Evolutionary conservation across 257 asterid genomes (phyloP), one percentile per base, ranked within the genome.

Genomic region (Coffea eugenioides): DNA sequence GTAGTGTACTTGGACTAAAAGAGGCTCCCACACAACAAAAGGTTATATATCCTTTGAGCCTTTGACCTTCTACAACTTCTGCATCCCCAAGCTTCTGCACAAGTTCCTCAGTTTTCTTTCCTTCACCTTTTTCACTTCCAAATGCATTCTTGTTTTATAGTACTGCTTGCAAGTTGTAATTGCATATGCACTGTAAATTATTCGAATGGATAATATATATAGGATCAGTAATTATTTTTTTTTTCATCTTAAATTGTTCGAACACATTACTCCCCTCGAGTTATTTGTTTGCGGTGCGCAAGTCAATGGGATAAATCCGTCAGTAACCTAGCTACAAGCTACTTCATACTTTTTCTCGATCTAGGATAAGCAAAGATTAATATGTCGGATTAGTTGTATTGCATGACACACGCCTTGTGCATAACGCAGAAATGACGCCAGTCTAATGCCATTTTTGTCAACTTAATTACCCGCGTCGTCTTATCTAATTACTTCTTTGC

Each of bases 51-150:
- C 14, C 67, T 23, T 25, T 23, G 31, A 21, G 67, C 27, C 52
- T 61, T 81, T 77, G 84, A 81, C 84, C 67, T 81, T 62, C 61
- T 49, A 45, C 43, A 61, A 61, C 5, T 61, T 61, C 25, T 61
- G 67, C 8, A 61, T 61, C 34, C 14, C 67, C 67, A 61, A 61
- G 43, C 43, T 39, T 3, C 34, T 34, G 14, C 67, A 23, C 67
- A 23, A 23, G 67, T 23, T 27, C 80, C 56, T 81, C 39, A 57
- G 70, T 48, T 81, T 56, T 46, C n/a, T 81, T 56, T 46, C n/a
- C n/a, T 74, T 31, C 18, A 46, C 69, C 79, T 67, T 75, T 81
- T 76, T 69, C 31, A 39, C 78, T 76, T 76, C 74, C 71, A 36
- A 39, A 52, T 61, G 27, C 56, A 73, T 31, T 80, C 18, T 20